A percentile compares a stretch with the other conserved stretches of the same genome.
Conservation (phyloP, 495 filamentous ascomycete species). For the Amniculicola lignicola region DNA sequence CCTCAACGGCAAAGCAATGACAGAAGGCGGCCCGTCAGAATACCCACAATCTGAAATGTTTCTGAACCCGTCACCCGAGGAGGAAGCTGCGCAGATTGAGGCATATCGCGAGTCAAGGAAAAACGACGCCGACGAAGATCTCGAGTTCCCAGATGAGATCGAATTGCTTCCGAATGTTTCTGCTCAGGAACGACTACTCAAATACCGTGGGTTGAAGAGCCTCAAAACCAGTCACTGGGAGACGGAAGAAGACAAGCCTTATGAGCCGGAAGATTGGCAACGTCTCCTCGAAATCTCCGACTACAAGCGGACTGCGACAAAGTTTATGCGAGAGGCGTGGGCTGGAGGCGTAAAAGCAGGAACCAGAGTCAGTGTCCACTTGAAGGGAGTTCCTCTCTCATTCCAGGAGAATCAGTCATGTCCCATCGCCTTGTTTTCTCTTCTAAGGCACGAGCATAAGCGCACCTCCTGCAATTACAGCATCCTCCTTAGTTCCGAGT, state of each 20-base stretch:
- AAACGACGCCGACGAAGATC: slow-evolving; percentile 78
- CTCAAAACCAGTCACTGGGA: slow-evolving; percentile 83
- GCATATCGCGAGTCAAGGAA: slow-evolving; percentile 73
- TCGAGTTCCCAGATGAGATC: slow-evolving; percentile 96
- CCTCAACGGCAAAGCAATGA: slow-evolving; percentile 53
- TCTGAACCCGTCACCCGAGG: slow-evolving; percentile 77
- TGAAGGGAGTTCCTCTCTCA: slow-evolving; percentile 66
- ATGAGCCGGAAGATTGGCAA: slow-evolving; percentile 86
- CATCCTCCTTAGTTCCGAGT: slow-evolving; percentile 71
- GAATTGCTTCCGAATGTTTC: slow-evolving; percentile 85
- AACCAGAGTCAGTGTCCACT: slow-evolving; percentile 72
- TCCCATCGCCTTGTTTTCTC: slow-evolving; percentile 72
- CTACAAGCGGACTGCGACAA: slow-evolving; percentile 75
- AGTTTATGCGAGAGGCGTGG: slow-evolving; percentile 72
- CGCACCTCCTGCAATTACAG: slow-evolving; percentile 71
- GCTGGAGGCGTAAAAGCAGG: slow-evolving; percentile 81
- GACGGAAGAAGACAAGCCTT: slow-evolving; percentile 75
- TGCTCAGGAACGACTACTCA: slow-evolving; percentile 76
- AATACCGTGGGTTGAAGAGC: slow-evolving; percentile 88
- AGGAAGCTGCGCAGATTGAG: slow-evolving; percentile 74
- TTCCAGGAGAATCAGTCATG: slow-evolving; percentile 54
- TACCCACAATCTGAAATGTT: slow-evolving; percentile 91
- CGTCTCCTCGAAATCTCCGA: slow-evolving; percentile 78
- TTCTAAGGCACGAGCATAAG: slow-evolving; percentile 94
- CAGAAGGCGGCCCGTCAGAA: slow-evolving; percentile 77